Percentiles rank a stretch among this genome's conserved stretches.
phyloP scores from a whole-genome alignment of 345 rosid species.

The Ricinus communis region DNA sequence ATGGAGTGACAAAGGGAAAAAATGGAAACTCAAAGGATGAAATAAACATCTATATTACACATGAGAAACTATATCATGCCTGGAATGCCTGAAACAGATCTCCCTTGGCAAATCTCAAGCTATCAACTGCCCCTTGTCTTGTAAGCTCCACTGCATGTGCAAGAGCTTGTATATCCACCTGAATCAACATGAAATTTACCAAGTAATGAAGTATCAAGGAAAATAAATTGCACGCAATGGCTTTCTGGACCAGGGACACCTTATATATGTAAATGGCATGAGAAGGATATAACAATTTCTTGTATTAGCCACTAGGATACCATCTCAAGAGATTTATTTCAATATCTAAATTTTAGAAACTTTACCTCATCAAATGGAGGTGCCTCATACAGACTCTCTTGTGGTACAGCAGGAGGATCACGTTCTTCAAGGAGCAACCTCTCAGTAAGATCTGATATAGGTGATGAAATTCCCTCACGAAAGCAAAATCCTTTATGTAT shows the following conservation, averaged over 20 bases:
- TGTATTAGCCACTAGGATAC: conserved; percentile 7
- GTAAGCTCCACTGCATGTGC: conserved; percentile 94
- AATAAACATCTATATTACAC: background rate
- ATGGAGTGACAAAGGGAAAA: background rate
- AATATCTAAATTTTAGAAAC: conserved; percentile 3
- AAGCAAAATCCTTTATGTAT: conserved; percentile 83
- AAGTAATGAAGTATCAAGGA: background rate
- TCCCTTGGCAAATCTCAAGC: conserved; percentile 92
- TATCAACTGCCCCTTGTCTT: conserved; percentile 95
- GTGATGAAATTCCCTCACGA: conserved; percentile 70
- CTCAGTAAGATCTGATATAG: conserved; percentile 84
- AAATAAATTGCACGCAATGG: background rate
- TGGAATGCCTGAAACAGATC: conserved; percentile 91
- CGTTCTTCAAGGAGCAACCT: conserved; percentile 85
- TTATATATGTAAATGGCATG: background rate
- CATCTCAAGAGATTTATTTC: background rate
- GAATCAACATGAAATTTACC: conserved; percentile 18
- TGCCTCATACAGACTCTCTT: conserved; percentile 66
- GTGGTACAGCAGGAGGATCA: conserved; percentile 75
- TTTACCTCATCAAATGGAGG: conserved; percentile 95
- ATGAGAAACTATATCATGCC: conserved; percentile 35
- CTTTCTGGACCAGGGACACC: background rate
- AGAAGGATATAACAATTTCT: conserved; percentile 4
- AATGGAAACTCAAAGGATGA: background rate
- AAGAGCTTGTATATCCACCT: conserved; percentile 97